These are phyloP conservation scores for Alternaria triticina DNA, from an alignment of 2,329 filamentous ascomycete genomes.

Conservation along the genomic window DNA sequence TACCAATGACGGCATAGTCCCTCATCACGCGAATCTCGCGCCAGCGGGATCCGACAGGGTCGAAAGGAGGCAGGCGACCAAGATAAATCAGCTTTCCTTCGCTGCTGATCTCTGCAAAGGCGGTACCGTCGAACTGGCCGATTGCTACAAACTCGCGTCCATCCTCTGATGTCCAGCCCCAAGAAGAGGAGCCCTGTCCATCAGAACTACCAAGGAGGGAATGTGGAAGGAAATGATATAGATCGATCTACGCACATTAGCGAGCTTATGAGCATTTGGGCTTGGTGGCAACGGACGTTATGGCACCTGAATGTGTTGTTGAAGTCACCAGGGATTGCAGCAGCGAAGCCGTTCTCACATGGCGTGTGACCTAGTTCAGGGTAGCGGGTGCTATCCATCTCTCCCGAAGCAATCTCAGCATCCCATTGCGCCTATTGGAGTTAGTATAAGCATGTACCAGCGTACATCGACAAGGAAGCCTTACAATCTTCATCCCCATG, in stretches of 20 bases:
- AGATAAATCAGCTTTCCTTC: constrained; percentile 59
- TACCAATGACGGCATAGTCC: constrained; percentile 48
- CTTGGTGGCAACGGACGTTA: constrained; percentile 29
- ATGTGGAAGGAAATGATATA: constrained; percentile 63
- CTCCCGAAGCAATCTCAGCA: constrained; percentile 33
- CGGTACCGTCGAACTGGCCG: constrained; percentile 52
- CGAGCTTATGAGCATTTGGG: neutral
- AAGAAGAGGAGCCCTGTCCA: constrained; percentile 52
- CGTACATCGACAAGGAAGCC: neutral
- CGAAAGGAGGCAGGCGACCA: constrained; percentile 57
- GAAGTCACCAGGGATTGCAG: constrained; percentile 40
- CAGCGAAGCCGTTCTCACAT: constrained; percentile 44
- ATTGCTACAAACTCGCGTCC: constrained; percentile 61
- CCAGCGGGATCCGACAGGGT: constrained; percentile 54
- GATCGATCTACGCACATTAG: constrained; percentile 51
- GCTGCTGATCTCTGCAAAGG: constrained; percentile 48
- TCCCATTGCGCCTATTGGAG: constrained; percentile 29
- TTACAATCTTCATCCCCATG: constrained; percentile 42
- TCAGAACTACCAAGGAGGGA: constrained; percentile 55
- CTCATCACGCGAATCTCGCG: constrained; percentile 55
- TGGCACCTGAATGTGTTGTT: constrained; percentile 47
- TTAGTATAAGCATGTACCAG: constrained; percentile 3
- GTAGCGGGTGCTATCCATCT: constrained; percentile 35
- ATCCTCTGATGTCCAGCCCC: constrained; percentile 59
- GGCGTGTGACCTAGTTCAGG: constrained; percentile 35